phyloP scores from a whole-genome alignment of 2,329 filamentous ascomycete species.

The Anisogramma anomala region DNA sequence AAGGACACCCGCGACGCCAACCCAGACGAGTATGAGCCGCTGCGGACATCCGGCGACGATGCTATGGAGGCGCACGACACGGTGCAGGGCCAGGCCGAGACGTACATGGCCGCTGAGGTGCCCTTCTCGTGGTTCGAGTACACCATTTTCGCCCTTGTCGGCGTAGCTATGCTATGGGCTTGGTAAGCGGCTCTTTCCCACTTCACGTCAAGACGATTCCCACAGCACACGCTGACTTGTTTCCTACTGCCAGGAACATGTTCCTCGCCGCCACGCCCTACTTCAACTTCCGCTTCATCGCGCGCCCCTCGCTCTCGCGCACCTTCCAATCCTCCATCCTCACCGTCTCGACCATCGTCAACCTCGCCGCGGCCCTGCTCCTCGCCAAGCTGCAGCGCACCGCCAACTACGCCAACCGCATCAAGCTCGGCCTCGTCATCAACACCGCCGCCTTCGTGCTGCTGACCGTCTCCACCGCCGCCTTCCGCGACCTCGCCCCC shows the following conservation, averaged over 20 bases:
- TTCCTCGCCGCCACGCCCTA: slow-evolving; percentile 91
- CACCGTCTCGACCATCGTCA: slow-evolving; percentile 74
- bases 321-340: slow-evolving; percentile 88
- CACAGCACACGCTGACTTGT: not conserved
- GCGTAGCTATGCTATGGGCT: slow-evolving; percentile 92
- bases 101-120: slow-evolving; percentile 24
- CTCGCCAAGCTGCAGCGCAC: slow-evolving; percentile 69
- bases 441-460: slow-evolving; percentile 68
- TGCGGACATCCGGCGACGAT: slow-evolving; percentile 21
- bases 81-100: slow-evolving; percentile 20
- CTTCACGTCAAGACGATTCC: not conserved
- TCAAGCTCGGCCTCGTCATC: slow-evolving; percentile 63
- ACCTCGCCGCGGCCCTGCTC: slow-evolving; percentile 62
- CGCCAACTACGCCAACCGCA: slow-evolving; percentile 81
- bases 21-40: slow-evolving; percentile 14
- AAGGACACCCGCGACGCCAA: slow-evolving; percentile 17
- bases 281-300: slow-evolving; percentile 71
- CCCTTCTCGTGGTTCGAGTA: slow-evolving; percentile 83
- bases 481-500: slow-evolving; percentile 51
- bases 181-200: slow-evolving; percentile 50
- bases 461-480: slow-evolving; percentile 66
- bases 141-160: slow-evolving; percentile 69
- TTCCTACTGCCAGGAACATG: slow-evolving; percentile 64
- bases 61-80: slow-evolving; percentile 10
- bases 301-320: slow-evolving; percentile 56